These are phyloP conservation scores for Ehretia macrophylla DNA, from an alignment of 257 asterid species.

Conservation along the genomic window DNA sequence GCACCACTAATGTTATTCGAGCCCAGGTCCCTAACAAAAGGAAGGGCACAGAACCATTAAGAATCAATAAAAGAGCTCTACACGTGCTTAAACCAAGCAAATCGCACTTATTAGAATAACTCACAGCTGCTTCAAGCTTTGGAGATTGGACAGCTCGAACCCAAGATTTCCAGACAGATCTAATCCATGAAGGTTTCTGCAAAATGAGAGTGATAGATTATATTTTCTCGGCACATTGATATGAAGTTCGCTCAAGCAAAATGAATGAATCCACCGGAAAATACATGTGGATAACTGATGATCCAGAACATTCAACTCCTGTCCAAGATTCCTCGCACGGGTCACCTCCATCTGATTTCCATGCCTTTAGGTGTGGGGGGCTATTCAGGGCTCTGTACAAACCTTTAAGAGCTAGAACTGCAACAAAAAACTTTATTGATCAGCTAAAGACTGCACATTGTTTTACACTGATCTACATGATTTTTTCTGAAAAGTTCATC, in stretches of 20 bases:
- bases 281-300: slow-evolving; percentile 70
- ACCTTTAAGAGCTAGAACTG: slow-evolving; percentile 74
- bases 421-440: no score
- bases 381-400: slow-evolving; percentile 63
- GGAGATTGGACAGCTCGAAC: slow-evolving; percentile 53
- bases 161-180: slow-evolving; percentile 61
- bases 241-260: no score
- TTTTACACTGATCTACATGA: no score
- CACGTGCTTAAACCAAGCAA: not conserved
- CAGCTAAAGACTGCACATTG: no score
- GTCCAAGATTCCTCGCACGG: slow-evolving; percentile 81
- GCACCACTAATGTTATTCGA: slow-evolving; percentile 59
- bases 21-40: slow-evolving; percentile 66
- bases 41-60: slow-evolving; percentile 7
- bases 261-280: not conserved
- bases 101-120: slow-evolving; percentile 10
- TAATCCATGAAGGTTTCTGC: slow-evolving; percentile 71
- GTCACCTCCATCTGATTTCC: slow-evolving; percentile 75
- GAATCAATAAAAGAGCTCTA: not conserved
- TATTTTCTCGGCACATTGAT: not conserved
- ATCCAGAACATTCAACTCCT: slow-evolving; percentile 64
- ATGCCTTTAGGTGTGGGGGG: slow-evolving; percentile 49
- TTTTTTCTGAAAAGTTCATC: no score
- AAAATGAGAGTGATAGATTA: slow-evolving; percentile 1
- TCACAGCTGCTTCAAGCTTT: slow-evolving; percentile 68